phyloP scores from a whole-genome alignment of 2,329 filamentous ascomycete genomes.

The Alternaria burnsii region DNA sequence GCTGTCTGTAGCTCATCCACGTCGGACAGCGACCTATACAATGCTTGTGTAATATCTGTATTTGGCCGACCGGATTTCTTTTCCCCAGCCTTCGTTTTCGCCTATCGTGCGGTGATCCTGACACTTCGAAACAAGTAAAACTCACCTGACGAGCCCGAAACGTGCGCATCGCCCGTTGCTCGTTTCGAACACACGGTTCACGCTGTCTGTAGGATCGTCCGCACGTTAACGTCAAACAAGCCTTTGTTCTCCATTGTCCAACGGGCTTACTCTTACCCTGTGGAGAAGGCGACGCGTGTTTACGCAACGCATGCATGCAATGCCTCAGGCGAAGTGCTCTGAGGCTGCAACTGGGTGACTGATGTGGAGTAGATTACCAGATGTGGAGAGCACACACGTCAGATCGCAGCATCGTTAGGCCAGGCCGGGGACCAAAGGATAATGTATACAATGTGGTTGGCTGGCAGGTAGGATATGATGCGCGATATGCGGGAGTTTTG shows the following conservation, averaged over 20 bases:
- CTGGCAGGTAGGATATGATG: background rate
- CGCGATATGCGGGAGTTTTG: slow-evolving; percentile 3
- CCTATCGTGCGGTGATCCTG: background rate
- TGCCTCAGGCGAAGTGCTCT: slow-evolving; percentile 1
- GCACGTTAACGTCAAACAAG: slow-evolving; percentile 3
- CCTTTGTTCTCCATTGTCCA: background rate
- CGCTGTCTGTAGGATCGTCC: background rate
- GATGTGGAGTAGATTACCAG: background rate
- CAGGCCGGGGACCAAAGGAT: background rate
- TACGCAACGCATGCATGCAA: slow-evolving; percentile 5
- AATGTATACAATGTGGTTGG: slow-evolving; percentile 6
- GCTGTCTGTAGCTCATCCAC: background rate
- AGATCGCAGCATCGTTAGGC: slow-evolving; percentile 6
- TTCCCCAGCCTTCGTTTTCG: background rate
- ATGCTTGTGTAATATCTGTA: background rate
- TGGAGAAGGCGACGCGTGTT: slow-evolving; percentile 3
- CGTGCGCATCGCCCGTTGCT: background rate
- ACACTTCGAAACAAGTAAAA: slow-evolving; percentile 4
- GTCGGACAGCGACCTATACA: background rate
- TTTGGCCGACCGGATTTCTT: background rate
- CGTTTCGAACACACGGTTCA: slow-evolving; percentile 5
- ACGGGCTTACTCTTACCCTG: background rate
- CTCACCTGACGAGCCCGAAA: background rate
- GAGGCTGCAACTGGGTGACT: slow-evolving; percentile 1
- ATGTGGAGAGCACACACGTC: slow-evolving; percentile 11